phyloP scores from a whole-genome alignment of 2,329 filamentous ascomycete species.

The Aspergillus vadensis region DNA sequence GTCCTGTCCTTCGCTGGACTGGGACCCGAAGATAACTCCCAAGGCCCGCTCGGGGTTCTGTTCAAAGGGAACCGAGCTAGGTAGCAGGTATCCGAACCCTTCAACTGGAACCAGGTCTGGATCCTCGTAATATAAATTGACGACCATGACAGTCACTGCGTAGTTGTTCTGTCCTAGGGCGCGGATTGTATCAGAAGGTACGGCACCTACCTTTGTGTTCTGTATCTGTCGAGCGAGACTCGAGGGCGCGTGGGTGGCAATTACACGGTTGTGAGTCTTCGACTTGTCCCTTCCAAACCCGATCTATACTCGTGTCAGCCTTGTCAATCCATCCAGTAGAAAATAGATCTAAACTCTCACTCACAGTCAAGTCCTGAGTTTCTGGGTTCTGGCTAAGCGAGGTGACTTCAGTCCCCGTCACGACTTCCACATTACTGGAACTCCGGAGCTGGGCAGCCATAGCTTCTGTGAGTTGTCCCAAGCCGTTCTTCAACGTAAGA shows the following conservation, averaged over 20 bases:
- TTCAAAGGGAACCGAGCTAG: conserved; percentile 67
- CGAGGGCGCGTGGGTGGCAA: conserved; percentile 36
- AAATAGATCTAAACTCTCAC: not conserved
- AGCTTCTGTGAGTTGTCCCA: conserved; percentile 61
- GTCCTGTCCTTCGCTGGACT: conserved; percentile 61
- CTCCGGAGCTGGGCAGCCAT: conserved; percentile 55
- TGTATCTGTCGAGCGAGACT: conserved; percentile 29
- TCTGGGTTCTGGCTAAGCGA: conserved; percentile 41
- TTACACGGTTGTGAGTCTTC: conserved; percentile 32
- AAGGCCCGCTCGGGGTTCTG: conserved; percentile 82
- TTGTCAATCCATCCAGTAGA: not conserved
- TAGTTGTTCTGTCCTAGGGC: conserved; percentile 49
- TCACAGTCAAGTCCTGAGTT: conserved; percentile 29
- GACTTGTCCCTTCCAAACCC: conserved; percentile 8
- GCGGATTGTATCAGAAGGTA: conserved; percentile 24
- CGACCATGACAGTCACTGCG: conserved; percentile 82
- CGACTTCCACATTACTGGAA: conserved; percentile 63
- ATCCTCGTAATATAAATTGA: conserved; percentile 81
- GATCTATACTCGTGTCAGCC: conserved; percentile 20
- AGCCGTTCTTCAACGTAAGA: conserved; percentile 56
- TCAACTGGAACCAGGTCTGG: conserved; percentile 64
- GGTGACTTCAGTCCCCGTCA: conserved; percentile 52
- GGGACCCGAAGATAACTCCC: conserved; percentile 89
- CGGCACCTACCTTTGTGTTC: conserved; percentile 8
- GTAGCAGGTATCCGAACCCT: conserved; percentile 92